Percentiles rank a stretch among this genome's conserved stretches.
These are phyloP conservation scores for Aspergillus sclerotioniger DNA, from an alignment of 495 filamentous ascomycete genomes.

Conservation along the genomic window DNA sequence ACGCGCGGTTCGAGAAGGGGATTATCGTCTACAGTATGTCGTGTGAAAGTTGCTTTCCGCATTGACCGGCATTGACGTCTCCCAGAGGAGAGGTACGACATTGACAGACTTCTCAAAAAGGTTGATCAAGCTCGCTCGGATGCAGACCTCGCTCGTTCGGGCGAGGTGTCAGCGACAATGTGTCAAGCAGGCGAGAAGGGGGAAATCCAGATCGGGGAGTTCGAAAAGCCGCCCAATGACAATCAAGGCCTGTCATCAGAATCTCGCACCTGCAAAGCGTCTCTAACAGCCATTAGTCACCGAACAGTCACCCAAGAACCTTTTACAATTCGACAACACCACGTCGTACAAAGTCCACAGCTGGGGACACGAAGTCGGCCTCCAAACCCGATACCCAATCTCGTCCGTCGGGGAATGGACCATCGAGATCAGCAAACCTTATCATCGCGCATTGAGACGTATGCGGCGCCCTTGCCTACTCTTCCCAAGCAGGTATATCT, in stretches of 20 bases:
- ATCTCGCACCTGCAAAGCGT: background rate
- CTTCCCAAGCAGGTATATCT: background rate
- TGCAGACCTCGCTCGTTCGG: background rate
- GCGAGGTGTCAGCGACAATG: background rate
- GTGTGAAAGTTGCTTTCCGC: too few species aligned
- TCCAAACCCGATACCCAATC: slow-evolving; percentile 10
- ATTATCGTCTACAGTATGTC: slow-evolving; percentile 21
- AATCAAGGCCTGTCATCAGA: background rate
- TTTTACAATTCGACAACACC: background rate
- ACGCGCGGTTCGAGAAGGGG: slow-evolving; percentile 17
- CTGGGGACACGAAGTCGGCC: slow-evolving; percentile 13
- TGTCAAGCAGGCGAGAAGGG: background rate
- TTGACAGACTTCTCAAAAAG: slow-evolving; percentile 7
- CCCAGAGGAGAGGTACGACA: slow-evolving; percentile 11
- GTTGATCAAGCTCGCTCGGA: background rate
- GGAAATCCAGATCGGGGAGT: background rate
- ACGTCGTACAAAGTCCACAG: slow-evolving; percentile 6
- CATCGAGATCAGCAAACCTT: slow-evolving; percentile 17
- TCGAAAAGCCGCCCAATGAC: background rate
- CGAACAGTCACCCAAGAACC: background rate
- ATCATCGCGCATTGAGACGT: slow-evolving; percentile 12
- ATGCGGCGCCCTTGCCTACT: background rate
- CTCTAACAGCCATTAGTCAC: background rate
- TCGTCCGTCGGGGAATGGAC: slow-evolving; percentile 11
- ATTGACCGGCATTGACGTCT: background rate